phyloP scores from a whole-genome alignment of 805 yeast species.

The Schwanniomyces polymorphus region DNA sequence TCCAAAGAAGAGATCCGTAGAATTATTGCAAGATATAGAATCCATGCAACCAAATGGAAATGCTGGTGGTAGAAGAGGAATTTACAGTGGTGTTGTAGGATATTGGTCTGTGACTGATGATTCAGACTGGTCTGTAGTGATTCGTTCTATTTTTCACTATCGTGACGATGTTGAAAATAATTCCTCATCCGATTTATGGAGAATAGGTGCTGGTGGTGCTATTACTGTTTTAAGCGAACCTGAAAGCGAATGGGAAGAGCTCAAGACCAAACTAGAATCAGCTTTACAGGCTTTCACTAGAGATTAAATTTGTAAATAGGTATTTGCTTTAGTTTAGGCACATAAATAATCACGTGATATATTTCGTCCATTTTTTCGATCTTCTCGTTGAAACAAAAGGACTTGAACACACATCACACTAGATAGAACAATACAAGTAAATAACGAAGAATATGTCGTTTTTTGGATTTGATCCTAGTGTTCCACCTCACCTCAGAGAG shows the following conservation, averaged over 20 bases:
- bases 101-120: slow-evolving; percentile 87
- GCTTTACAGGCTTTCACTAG: slow-evolving; percentile 69
- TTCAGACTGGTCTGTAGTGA: slow-evolving; percentile 96
- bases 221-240: slow-evolving; percentile 82
- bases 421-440: background rate
- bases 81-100: slow-evolving; percentile 94
- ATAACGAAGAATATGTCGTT: slow-evolving; percentile 51
- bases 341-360: background rate
- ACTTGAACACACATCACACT: background rate
- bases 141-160: slow-evolving; percentile 78
- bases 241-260: slow-evolving; percentile 91
- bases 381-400: background rate
- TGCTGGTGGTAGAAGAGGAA: slow-evolving; percentile 61
- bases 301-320: background rate
- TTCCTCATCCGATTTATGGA: slow-evolving; percentile 49
- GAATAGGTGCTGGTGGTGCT: slow-evolving; percentile 98
- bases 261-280: slow-evolving; percentile 76
- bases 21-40: slow-evolving; percentile 67
- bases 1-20: slow-evolving; percentile 91
- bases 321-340: background rate
- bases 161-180: slow-evolving; percentile 41
- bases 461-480: slow-evolving; percentile 61
- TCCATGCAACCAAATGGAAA: slow-evolving; percentile 30
- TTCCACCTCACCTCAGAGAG: slow-evolving; percentile 25
- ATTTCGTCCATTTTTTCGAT: background rate